Evolutionary conservation across 441 rosid species (phyloP).

Genomic region (Bruguiera hainesii): DNA sequence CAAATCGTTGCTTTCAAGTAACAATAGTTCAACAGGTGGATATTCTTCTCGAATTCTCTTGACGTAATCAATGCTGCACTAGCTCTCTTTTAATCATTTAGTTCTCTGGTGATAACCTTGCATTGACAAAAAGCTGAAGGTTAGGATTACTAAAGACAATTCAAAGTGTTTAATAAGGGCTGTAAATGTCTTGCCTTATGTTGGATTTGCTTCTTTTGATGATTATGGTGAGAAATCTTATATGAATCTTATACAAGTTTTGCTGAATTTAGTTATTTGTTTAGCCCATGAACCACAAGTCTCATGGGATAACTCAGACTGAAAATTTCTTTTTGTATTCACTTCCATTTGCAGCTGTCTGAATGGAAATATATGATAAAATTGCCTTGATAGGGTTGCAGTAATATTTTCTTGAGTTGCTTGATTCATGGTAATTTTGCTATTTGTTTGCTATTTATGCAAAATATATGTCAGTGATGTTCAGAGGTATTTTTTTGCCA

Average conservation of each 20-base stretch:
- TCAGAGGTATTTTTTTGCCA: no score
- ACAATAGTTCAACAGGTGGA: constrained; percentile 70
- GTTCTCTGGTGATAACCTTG: neutral
- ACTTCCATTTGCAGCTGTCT: neutral
- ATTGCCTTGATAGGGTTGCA: neutral
- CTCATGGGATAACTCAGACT: neutral
- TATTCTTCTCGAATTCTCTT: neutral
- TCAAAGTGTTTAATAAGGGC: neutral
- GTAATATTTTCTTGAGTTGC: neutral
- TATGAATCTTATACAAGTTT: neutral
- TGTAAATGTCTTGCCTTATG: neutral
- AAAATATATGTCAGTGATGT: neutral
- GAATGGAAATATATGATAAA: neutral
- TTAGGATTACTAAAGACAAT: no score
- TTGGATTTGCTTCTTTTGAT: neutral
- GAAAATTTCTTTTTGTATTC: neutral
- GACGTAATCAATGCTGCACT: neutral
- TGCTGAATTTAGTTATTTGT: constrained; percentile 3
- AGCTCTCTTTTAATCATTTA: neutral
- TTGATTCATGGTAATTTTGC: neutral
- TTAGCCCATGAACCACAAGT: no score
- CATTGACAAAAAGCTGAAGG: neutral
- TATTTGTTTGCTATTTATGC: neutral
- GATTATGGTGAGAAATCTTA: neutral
- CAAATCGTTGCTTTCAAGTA: constrained; percentile 75